Evolutionary conservation across 306 rosid species (phyloP), one percentile per base, ranked within the genome.

Genomic region (Sindora glabra): DNA sequence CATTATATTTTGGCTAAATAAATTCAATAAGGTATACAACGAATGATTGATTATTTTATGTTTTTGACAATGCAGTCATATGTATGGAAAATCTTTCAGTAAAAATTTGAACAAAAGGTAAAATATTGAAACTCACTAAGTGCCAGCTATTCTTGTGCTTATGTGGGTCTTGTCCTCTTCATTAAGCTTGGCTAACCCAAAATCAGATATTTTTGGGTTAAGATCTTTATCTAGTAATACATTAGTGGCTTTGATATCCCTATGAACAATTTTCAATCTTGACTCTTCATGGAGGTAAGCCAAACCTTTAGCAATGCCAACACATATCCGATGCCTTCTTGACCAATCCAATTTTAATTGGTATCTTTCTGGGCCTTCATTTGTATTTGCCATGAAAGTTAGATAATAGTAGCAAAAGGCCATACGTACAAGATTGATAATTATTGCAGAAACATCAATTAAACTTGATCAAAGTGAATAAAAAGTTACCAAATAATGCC

Each of bases 271-370:
- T 34, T 82, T 82, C 47, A 81, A 7, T 68, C 76, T 72, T 2
- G 87, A 84, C 14, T 81, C 85, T 44, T 76, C 82, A 61, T 84
- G 91, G 0, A 84, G 83, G 67, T 17, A 81, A 27, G 87, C 79
- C 56, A 84, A 72, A 2, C 86, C 89, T 57, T 22, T 86, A 0
- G 79, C 86, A 14, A 80, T 65, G n/a, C 86, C 80, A 13, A 74
- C 3, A 32, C 82, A 83, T 1, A 83, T 83, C 15, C 27, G 74
- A 3, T 58, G 50, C 63, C 86, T 80, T 14, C 71, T 83, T 15
- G 62, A 5, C 90, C 82, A 83, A 52, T 80, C 68, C 44, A 83
- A n/a, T 1, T 42, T 44, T 17, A 71, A 12, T 6, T 10, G 48
- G 2, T 21, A 6, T 24, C 51, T 46, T 17, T 25, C 40, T 3